Base-by-base conservation (phyloP, 169 alveolate genomes). In the Cryptosporidium muris region DNA sequence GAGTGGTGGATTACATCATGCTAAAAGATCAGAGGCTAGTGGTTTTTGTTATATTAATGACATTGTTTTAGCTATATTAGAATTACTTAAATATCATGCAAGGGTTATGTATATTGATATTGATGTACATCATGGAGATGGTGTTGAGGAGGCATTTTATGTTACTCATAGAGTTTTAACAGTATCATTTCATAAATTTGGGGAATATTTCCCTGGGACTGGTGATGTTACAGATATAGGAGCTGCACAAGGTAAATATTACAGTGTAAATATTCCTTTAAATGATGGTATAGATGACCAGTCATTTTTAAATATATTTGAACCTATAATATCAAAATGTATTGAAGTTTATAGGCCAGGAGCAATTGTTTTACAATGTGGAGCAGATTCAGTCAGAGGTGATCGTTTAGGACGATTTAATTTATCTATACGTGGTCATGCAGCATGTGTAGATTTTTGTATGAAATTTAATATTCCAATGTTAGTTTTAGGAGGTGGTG, bases 41-140 rank as follows among this genome's bases (percentile, higher is more conserved):
- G 99, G 99, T 1, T 98, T 98, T 94, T 98, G 99, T 82, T 98
- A 97, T 89, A 95, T 98, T 12, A 98, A 98, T 94, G 99, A 98
- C 81, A 98, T 98, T 36, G 99, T 98, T 8, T 89, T 98, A 58
- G 98, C 97, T 1, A 97, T 97, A 48, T 88, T 98, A 81, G 99
- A 98, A 89, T 90, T 98, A 60, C 92, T 98, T 38, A 97, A 97
- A 90, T 97, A 96, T 81, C 98, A 97, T 91, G 97, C 98, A n/a
- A 92, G 99, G 62, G 99, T 98, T 12, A 94, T 98, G 94, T 98
- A 98, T 90, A 94, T 98, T 56, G 99, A 98, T 89, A 97, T 98
- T 37, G 99, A 98, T 88, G 98, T 97, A 5, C 99, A 96, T 88
- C 99, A 97, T 90, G 99, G 99, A 42, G 99, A 97, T 89, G 99